Percentiles rank a stretch among this genome's conserved stretches.
Evolutionary conservation across 176 grass and related monocot species (phyloP).

Genomic region (Rhipidocladum racemiflorum): DNA sequence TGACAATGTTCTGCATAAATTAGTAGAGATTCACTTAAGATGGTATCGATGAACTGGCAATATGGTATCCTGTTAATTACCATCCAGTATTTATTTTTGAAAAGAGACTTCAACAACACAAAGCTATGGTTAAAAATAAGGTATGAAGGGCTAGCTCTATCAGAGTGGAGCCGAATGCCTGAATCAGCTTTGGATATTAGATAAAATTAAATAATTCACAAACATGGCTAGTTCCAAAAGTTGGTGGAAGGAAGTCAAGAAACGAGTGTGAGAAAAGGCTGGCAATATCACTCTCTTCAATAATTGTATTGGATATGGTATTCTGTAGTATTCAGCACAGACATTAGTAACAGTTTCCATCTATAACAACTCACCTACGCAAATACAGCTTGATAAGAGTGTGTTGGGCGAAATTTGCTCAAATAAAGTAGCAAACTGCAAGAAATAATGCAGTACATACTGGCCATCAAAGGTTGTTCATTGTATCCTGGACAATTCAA

Average conservation of each 20-base stretch:
- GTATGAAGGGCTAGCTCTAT: neutral
- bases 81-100: neutral
- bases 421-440: neutral
- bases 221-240: neutral
- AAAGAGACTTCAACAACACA: neutral
- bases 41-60: neutral
- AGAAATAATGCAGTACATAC: neutral
- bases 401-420: neutral
- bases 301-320: slow-evolving; percentile 42
- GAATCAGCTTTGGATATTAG: neutral
- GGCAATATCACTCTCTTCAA: slow-evolving; percentile 51
- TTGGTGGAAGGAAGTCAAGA: neutral
- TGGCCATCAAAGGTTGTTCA: neutral
- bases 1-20: slow-evolving; percentile 56
- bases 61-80: neutral
- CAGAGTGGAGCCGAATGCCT: neutral
- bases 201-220: neutral
- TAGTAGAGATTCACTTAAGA: slow-evolving; percentile 17
- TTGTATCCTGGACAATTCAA: neutral
- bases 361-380: neutral
- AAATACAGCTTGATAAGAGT: slow-evolving; percentile 7
- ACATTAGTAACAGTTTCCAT: slow-evolving; percentile 23
- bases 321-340: slow-evolving; percentile 42
- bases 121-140: neutral
- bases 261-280: slow-evolving; percentile 43